Evolutionary conservation across 2,329 filamentous ascomycete genomes (phyloP), one percentile per base, ranked within the genome.

Genomic region (Sarocladium oryzae): DNA sequence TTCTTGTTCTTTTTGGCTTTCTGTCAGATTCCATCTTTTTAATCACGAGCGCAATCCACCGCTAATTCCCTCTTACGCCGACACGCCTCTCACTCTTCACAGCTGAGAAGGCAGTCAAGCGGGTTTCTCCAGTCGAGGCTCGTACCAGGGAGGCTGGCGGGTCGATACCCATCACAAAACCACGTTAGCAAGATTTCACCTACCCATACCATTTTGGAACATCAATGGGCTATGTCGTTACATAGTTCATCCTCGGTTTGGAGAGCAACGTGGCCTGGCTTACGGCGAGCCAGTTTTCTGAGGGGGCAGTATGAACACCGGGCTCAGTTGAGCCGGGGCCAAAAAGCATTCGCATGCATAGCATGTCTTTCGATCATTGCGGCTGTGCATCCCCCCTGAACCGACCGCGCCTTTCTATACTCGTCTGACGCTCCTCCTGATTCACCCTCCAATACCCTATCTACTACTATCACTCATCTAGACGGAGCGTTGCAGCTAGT

Each of bases 1-100:
- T 69, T 70, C 61, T 68, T 63, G 45, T 41, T 55, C 50, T 36
- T 20, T 32, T 50, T 30, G 48, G 56, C 64, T 61, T 64, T 65
- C 59, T 70, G 58, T 63, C 59, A 56, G 57, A 60, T 65, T 57
- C 63, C 60, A 62, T 63, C 60, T 61, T 63, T 67, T 67, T 69
- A 68, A 69, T 69, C 61, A 63, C 61, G 62, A 63, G 57, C 46
- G 37, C 26, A 49, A 37, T 23, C 60, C 60, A 66, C 64, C 58
- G 62, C 60, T 68, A 68, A 69, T 70, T 58, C 61, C 56, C 61
- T 60, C 59, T 23, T 26, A n/a, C 18, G 32, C 46, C 43, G 43
- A 33, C 43, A 48, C 20, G 21, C n/a, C 40, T 43, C 21, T 28
- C 21, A n/a, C 21, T 5, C 23, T 26, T 28, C 23, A 15, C 21